phyloP scores from a whole-genome alignment of 176 grass and related monocot genomes.

The Juncus inflexus region DNA sequence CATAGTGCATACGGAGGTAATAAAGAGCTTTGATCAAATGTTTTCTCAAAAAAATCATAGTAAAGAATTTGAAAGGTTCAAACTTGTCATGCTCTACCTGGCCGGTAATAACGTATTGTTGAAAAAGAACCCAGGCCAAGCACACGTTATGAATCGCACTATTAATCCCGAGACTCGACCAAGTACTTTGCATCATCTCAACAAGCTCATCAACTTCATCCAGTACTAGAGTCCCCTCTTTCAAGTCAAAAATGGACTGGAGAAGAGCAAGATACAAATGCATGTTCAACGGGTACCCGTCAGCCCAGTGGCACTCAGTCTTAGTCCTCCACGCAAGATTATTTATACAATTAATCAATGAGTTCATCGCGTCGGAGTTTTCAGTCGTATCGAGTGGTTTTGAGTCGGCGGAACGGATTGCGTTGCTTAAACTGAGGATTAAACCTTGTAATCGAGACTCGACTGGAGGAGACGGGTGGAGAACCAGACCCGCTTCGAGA shows the following conservation, averaged over 20 bases:
- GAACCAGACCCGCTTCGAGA: constrained; percentile 68
- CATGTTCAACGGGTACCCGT: constrained; percentile 76
- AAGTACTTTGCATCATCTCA: constrained; percentile 90
- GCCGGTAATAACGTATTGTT: constrained; percentile 69
- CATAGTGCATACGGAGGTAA: no score
- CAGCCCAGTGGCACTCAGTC: constrained; percentile 65
- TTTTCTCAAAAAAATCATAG: no score
- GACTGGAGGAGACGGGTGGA: constrained; percentile 57
- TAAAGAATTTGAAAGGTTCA: no score
- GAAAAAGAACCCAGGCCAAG: constrained; percentile 70
- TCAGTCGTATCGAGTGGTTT: constrained; percentile 77
- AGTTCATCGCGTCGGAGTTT: constrained; percentile 57
- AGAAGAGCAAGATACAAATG: constrained; percentile 76
- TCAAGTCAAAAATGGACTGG: constrained; percentile 53
- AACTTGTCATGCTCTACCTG: constrained; percentile 20
- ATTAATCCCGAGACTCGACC: constrained; percentile 58
- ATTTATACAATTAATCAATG: constrained; percentile 48
- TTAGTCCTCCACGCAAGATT: constrained; percentile 55
- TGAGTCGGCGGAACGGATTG: constrained; percentile 43
- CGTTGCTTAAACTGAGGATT: constrained; percentile 54
- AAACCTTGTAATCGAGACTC: constrained; percentile 47
- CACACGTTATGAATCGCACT: constrained; percentile 60
- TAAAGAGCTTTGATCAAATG: no score
- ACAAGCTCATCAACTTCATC: constrained; percentile 92
- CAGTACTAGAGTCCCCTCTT: constrained; percentile 57